Percentiles rank a stretch among this genome's conserved stretches.
These are phyloP conservation scores for Collybia mongolica DNA, from an alignment of 768 basidiomycete genomes.

Conservation along the genomic window DNA sequence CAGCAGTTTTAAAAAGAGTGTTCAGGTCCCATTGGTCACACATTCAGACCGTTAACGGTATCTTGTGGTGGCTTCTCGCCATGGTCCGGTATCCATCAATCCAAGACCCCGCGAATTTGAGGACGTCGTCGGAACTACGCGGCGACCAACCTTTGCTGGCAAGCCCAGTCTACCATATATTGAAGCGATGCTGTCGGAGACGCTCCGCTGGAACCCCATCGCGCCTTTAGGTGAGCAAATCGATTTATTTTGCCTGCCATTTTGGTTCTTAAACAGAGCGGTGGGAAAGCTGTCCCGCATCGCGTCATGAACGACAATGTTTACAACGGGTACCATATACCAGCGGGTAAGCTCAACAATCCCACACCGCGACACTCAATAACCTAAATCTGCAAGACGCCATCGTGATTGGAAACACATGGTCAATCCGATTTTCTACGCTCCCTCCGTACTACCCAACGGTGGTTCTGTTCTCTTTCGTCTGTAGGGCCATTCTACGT, in stretches of 20 bases:
- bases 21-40: too few species aligned
- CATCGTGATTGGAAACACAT: constrained; percentile 18
- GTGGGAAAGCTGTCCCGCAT: constrained; percentile 26
- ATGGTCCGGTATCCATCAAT: constrained; percentile 26
- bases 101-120: constrained; percentile 26
- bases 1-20: too few species aligned
- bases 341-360: constrained; percentile 15
- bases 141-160: constrained; percentile 30
- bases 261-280: background rate
- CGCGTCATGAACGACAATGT: constrained; percentile 25
- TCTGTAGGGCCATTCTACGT: constrained; percentile 15
- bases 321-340: constrained; percentile 35
- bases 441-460: background rate
- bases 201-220: constrained; percentile 25
- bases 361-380: too few species aligned
- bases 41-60: constrained; percentile 22
- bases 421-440: constrained; percentile 13
- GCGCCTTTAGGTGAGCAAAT: constrained; percentile 19
- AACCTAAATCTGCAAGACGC: constrained; percentile 8
- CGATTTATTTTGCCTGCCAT: background rate
- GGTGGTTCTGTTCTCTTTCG: too few species aligned
- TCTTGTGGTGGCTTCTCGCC: constrained; percentile 24
- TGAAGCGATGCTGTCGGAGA: constrained; percentile 29
- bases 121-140: constrained; percentile 20
- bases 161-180: constrained; percentile 26